Conservation (phyloP, 2,329 filamentous ascomycete species). For the Botrytis hyacinthi region DNA sequence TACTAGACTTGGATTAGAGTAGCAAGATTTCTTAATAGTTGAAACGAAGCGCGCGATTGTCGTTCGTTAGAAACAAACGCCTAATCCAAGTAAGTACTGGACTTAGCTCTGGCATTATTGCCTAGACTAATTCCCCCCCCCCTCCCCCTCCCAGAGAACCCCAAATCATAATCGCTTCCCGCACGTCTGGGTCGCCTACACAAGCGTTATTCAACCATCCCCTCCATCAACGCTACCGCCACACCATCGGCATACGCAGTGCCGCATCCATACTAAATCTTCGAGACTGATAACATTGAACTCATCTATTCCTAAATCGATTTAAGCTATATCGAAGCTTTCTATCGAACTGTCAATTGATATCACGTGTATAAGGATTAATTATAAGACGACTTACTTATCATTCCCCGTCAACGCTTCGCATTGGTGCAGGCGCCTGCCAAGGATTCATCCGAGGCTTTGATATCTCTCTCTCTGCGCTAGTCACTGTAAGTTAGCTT, state of each 20-base stretch:
- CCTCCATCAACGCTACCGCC: slow-evolving; percentile 13
- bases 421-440: slow-evolving; percentile 22
- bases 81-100: slow-evolving; percentile 18
- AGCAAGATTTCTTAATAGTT: slow-evolving; percentile 19
- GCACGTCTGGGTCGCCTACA: slow-evolving; percentile 32
- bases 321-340: neutral
- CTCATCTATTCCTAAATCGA: neutral
- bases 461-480: slow-evolving; percentile 24
- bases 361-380: slow-evolving; percentile 11
- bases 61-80: slow-evolving; percentile 23
- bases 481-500: slow-evolving; percentile 33
- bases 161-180: slow-evolving; percentile 29
- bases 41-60: slow-evolving; percentile 27
- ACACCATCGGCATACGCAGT: neutral
- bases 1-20: slow-evolving; percentile 13
- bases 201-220: slow-evolving; percentile 28
- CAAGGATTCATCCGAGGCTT: slow-evolving; percentile 26
- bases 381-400: neutral
- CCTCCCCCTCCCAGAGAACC: slow-evolving; percentile 25
- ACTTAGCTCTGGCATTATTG: slow-evolving; percentile 18
- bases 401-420: neutral
- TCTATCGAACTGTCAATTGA: neutral
- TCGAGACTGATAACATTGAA: neutral
- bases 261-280: neutral
- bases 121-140: slow-evolving; percentile 22